phyloP scores from a whole-genome alignment of 2,329 filamentous ascomycete species.

The Cytospora paraplurivora region DNA sequence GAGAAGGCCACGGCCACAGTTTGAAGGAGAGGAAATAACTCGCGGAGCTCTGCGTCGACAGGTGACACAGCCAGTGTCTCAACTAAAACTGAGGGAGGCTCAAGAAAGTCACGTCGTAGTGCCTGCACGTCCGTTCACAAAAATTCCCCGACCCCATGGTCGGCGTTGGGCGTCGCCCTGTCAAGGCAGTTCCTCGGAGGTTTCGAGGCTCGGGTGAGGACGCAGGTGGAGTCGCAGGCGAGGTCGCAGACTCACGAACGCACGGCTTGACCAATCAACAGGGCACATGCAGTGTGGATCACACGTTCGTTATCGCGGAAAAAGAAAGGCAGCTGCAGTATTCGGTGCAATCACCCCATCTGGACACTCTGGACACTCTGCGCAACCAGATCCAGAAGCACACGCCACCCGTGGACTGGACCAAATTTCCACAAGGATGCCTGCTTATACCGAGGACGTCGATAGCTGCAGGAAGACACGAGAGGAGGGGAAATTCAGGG shows the following conservation, averaged over 20 bases:
- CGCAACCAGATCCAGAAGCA: background rate
- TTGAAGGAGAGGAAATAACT: slow-evolving; percentile 7
- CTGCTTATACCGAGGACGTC: background rate
- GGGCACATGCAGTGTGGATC: background rate
- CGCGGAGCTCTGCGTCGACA: slow-evolving; percentile 2
- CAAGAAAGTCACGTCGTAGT: background rate
- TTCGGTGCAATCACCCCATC: background rate
- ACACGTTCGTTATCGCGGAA: background rate
- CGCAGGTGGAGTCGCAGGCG: background rate
- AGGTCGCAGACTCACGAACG: background rate
- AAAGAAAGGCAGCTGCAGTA: background rate
- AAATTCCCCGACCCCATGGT: too few relatives aligned
- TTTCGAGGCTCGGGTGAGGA: background rate
- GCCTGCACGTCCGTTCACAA: background rate
- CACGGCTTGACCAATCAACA: background rate
- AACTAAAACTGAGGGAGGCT: slow-evolving; percentile 10
- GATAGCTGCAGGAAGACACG: background rate
- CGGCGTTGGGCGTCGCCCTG: background rate
- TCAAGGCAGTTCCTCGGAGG: background rate
- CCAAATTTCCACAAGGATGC: background rate
- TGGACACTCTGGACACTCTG: background rate
- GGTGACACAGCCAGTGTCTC: slow-evolving; percentile 2
- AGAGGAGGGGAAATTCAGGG: background rate
- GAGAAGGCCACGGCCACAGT: background rate
- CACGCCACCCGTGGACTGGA: background rate